phyloP scores from a whole-genome alignment of 805 yeast genomes.

The Blastobotrys attinorum region DNA sequence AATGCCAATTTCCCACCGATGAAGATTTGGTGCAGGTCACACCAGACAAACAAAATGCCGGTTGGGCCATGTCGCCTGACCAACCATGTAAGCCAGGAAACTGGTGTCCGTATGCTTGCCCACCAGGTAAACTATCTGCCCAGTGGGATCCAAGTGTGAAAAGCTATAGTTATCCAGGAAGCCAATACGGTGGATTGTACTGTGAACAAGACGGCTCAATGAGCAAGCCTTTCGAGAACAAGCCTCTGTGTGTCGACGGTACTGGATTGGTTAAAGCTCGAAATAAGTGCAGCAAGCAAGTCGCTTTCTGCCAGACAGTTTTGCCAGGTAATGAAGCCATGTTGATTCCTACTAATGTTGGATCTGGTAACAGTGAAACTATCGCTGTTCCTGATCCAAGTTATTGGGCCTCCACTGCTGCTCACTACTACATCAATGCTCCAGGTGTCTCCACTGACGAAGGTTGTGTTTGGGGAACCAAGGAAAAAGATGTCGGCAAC shows the following conservation, averaged over 20 bases:
- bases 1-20: conserved; percentile 60
- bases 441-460: conserved; percentile 87
- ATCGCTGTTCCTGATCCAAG: conserved; percentile 74
- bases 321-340: conserved; percentile 92
- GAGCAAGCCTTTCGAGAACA: conserved; percentile 49
- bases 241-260: conserved; percentile 67
- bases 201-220: conserved; percentile 66
- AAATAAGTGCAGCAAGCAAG: conserved; percentile 49
- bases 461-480: conserved; percentile 89
- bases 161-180: conserved; percentile 66
- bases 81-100: conserved; percentile 64
- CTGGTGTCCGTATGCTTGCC: conserved; percentile 89
- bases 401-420: conserved; percentile 81
- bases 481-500: conserved; percentile 64
- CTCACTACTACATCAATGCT: conserved; percentile 90
- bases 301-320: conserved; percentile 88
- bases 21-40: conserved; percentile 67
- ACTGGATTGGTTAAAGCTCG: conserved; percentile 60
- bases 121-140: conserved; percentile 77
- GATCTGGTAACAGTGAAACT: conserved; percentile 38
- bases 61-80: conserved; percentile 83
- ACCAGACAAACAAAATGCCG: conserved; percentile 49
- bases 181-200: conserved; percentile 75
- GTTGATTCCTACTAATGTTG: conserved; percentile 76
- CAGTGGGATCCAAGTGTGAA: conserved; percentile 82